Base-by-base conservation (phyloP, 345 rosid species). In the Boechera stricta region DNA sequence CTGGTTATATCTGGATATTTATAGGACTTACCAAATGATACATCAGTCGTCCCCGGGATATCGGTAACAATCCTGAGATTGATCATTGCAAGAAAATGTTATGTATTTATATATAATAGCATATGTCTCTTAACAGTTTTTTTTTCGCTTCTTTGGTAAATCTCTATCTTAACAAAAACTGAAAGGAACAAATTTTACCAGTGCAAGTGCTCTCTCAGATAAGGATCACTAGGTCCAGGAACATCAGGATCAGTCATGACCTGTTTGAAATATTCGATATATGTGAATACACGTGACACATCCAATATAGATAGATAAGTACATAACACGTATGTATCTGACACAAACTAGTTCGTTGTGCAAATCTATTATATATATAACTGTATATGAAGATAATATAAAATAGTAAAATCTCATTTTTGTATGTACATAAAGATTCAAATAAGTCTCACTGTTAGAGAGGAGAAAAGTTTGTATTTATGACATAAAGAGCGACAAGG, bases 211-310 rank as follows among this genome's bases (percentile, higher is more conserved):
- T 94, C 98, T 76, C 83, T 90, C 67, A 92, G 84, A 77, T 90
- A 92, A 38, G 98, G 98, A 76, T 94, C 98, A 75, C 98, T 94
- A 12, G 98, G 98, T 45, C 97, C 97, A 8, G 98, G 98, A 76
- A 87, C 97, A 87, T 94, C 98, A 45, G 98, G 98, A 81, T 94
- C 98, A 18, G 93, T 92, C 98, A 94, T 92, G n/a, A 94, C 89
- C 97, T 94, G 78, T 48, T 48, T 66, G 24, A 61, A 53, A 47
- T 59, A 58, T 72, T 58, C 26, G 41, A 67, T 51, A 49, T 48
- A 18, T 47, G 62, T 67, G 42, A 49, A n/a, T 67, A 18, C 51
- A 64, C 44, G 51, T 63, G 66, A 42, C 5, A n/a, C 38, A 57
- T 47, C 15, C 11, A 24, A 57, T 74, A 41, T 31, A n/a, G 18